Base-by-base conservation (phyloP, 2,329 filamentous ascomycete genomes). In the Sphaerulina populicola region DNA sequence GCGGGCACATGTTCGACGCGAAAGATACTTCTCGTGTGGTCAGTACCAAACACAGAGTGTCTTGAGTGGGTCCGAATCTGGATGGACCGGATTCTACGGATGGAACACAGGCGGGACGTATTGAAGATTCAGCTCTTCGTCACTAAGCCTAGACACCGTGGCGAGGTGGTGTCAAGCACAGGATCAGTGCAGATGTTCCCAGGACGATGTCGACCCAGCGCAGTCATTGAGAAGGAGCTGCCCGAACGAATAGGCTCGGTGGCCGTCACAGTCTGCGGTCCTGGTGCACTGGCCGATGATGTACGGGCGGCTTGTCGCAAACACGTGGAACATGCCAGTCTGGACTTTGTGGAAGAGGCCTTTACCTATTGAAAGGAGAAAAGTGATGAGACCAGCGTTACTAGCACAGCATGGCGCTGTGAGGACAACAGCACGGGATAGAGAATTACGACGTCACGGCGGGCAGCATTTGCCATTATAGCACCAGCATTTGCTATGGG, bases 1-100 rank as follows among this genome's bases (percentile, higher is more conserved):
- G 80, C 83, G 56, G 81, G 82, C 51, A 87, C 82, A 0, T 81
- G 85, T 5, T 83, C 85, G 1, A 81, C 83, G 1, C 80, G 83
- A 56, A 85, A 82, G 65, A 76, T 90, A 44, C 74, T 88, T 4
- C 76, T 91, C 21, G 80, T 89, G 37, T 91, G 86, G 86, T 82
- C 82, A 44, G 85, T 91, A 51, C 86, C 86, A 62, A 85, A 79
- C 61, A 83, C 83, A 4, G 80, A 83, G 51, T 74, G 75, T 46
- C 73, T 84, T 12, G 73, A 77, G 60, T 84, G 81, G 81, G 75
- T 83, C n/a, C 75, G 76, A 7, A 71, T 73, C 2, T 84, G 78
- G 77, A 84, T 84, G 81, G 79, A 83, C 64, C 71, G 78, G 60
- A 79, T 84, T 55, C 71, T 84, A 35, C 71, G 73, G 21, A 76